Evolutionary conservation across 805 yeast genomes (phyloP).

Genomic region (Ogataea nonfermentans): DNA sequence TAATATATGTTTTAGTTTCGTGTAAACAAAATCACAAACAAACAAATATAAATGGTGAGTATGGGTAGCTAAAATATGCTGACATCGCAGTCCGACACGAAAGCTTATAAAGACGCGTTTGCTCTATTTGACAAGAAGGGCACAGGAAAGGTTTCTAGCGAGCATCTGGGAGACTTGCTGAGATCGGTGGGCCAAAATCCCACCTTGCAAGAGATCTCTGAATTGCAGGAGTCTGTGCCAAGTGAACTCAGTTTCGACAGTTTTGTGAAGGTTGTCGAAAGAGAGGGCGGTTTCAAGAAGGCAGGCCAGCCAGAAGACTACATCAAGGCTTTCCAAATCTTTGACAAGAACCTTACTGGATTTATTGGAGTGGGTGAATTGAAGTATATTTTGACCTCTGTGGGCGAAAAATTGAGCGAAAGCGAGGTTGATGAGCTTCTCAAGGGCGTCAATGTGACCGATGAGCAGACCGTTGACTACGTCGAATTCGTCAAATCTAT

Average conservation of each 20-base stretch:
- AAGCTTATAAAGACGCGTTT: constrained; percentile 83
- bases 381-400: constrained; percentile 88
- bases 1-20: constrained; percentile 1
- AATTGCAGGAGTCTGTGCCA: constrained; percentile 41
- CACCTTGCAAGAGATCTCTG: constrained; percentile 80
- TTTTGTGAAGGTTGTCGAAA: constrained; percentile 70
- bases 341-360: constrained; percentile 94
- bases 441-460: constrained; percentile 90
- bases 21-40: constrained; percentile 11
- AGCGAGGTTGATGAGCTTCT: constrained; percentile 93
- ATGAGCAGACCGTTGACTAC: constrained; percentile 93
- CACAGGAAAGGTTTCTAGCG: constrained; percentile 82
- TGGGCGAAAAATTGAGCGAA: constrained; percentile 91
- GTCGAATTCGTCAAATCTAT: constrained; percentile 92
- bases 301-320: constrained; percentile 91
- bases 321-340: constrained; percentile 93
- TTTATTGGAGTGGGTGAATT: constrained; percentile 96
- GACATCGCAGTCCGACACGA: constrained; percentile 20
- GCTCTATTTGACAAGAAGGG: constrained; percentile 96
- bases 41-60: constrained; percentile 10
- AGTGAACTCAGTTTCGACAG: constrained; percentile 68
- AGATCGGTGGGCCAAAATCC: constrained; percentile 99
- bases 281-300: constrained; percentile 86
- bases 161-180: constrained; percentile 85
- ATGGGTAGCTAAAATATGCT: not conserved